These are phyloP conservation scores for Fusarium avenaceum DNA, from an alignment of 2,329 filamentous ascomycete genomes.

Conservation along the genomic window DNA sequence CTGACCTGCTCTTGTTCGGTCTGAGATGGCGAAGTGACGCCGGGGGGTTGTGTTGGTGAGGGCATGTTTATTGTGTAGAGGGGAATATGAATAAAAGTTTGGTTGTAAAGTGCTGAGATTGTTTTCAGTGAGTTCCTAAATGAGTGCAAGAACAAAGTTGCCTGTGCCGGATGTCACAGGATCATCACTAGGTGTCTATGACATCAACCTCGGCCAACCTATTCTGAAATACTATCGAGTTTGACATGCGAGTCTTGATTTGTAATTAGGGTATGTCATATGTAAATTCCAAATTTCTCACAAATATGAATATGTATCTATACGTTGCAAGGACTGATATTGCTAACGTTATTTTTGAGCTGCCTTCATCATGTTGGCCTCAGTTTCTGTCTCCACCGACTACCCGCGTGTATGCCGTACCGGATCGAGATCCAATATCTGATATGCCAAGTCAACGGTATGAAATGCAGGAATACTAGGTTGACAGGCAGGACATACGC, in stretches of 20 bases:
- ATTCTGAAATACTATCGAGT: too few relatives aligned
- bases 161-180: slow-evolving; percentile 18
- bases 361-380: too few relatives aligned
- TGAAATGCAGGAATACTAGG: too few relatives aligned
- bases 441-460: too few relatives aligned
- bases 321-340: too few relatives aligned
- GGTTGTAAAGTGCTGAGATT: background rate
- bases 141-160: background rate
- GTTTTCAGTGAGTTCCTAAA: background rate
- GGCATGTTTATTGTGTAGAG: background rate
- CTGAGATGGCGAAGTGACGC: slow-evolving; percentile 12
- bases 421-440: too few relatives aligned
- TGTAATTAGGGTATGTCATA: too few relatives aligned
- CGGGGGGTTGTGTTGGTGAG: slow-evolving; percentile 5
- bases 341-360: too few relatives aligned
- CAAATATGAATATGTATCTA: background rate
- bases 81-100: background rate
- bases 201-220: slow-evolving; percentile 9
- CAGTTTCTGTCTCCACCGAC: too few relatives aligned
- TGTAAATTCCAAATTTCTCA: background rate
- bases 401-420: too few relatives aligned
- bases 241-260: background rate
- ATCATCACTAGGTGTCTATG: slow-evolving; percentile 21
- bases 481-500: too few relatives aligned
- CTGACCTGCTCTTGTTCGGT: slow-evolving; percentile 25